Evolutionary conservation across 805 yeast species (phyloP).

Genomic region (Metschnikowia gelsemii): DNA sequence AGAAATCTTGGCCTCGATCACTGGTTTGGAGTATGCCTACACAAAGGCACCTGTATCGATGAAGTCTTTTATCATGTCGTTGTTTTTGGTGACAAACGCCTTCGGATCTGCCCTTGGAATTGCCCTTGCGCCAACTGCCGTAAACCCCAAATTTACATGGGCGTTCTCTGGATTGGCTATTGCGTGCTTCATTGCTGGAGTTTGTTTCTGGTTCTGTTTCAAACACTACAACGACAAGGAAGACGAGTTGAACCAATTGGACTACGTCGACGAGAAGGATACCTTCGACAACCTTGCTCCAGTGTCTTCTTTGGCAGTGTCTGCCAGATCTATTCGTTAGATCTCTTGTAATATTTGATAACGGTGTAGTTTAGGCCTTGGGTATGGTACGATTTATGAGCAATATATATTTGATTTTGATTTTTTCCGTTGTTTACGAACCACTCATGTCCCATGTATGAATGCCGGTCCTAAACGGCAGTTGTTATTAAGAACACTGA

Average conservation of each 20-base stretch:
- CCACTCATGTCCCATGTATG: too few species aligned
- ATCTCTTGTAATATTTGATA: not conserved
- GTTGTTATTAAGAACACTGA: too few species aligned
- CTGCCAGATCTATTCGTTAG: constrained; percentile 14
- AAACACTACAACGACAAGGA: constrained; percentile 53
- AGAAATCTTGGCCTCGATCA: constrained; percentile 76
- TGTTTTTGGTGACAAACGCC: constrained; percentile 72
- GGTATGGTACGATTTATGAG: not conserved
- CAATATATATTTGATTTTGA: not conserved
- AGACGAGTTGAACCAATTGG: constrained; percentile 57
- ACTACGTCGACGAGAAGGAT: constrained; percentile 25
- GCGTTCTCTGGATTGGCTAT: constrained; percentile 62
- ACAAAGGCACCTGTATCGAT: constrained; percentile 73
- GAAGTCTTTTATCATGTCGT: constrained; percentile 64
- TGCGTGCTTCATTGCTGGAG: constrained; percentile 59
- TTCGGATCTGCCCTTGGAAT: constrained; percentile 75
- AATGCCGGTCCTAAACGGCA: too few species aligned
- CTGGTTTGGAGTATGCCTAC: constrained; percentile 83
- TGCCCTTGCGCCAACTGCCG: constrained; percentile 65
- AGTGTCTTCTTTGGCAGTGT: constrained; percentile 19
- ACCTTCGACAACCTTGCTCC: constrained; percentile 12
- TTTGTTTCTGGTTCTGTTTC: constrained; percentile 61
- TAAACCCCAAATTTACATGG: constrained; percentile 71
- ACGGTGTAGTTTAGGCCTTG: not conserved
- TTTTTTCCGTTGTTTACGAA: not conserved